Percentiles rank a stretch among this genome's conserved stretches.
phyloP scores from a whole-genome alignment of 306 rosid species.

The Acacia acuminata region DNA sequence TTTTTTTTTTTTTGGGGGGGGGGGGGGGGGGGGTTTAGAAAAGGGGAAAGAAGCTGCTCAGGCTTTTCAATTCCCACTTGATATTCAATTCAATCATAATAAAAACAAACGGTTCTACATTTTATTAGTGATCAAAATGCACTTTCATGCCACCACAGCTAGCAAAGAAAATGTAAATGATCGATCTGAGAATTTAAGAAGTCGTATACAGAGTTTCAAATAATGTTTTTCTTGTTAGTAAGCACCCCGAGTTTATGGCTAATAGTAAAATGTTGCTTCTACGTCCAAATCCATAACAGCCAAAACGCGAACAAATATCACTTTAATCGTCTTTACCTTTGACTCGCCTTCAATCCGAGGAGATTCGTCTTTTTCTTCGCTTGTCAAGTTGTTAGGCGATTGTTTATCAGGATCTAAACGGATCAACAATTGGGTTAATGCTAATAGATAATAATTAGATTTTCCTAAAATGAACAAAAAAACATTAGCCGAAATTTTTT shows the following conservation, averaged over 20 bases:
- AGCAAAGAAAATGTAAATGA: neutral
- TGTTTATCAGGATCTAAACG: constrained; percentile 63
- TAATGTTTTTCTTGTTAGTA: neutral
- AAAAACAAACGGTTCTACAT: neutral
- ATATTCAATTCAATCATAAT: constrained; percentile 4
- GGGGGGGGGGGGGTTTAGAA: neutral
- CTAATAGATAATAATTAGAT: neutral
- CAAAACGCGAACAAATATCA: neutral
- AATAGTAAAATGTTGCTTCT: neutral
- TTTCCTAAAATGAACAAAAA: neutral
- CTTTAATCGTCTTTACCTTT: constrained; percentile 42
- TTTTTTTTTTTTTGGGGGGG: too few species aligned
- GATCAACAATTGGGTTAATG: constrained; percentile 45
- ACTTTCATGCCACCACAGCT: constrained; percentile 1
- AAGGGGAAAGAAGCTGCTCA: neutral
- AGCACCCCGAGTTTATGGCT: neutral
- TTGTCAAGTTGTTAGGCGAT: constrained; percentile 39
- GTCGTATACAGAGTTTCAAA: neutral
- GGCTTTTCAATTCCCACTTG: constrained; percentile 12
- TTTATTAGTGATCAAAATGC: constrained; percentile 2
- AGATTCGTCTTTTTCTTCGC: constrained; percentile 36
- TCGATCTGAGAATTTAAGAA: neutral
- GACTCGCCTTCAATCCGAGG: constrained; percentile 43
- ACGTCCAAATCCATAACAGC: neutral
- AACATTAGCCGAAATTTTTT: neutral